Conservation (phyloP, 2,329 filamentous ascomycete species). For the Ascochyta fabae region DNA sequence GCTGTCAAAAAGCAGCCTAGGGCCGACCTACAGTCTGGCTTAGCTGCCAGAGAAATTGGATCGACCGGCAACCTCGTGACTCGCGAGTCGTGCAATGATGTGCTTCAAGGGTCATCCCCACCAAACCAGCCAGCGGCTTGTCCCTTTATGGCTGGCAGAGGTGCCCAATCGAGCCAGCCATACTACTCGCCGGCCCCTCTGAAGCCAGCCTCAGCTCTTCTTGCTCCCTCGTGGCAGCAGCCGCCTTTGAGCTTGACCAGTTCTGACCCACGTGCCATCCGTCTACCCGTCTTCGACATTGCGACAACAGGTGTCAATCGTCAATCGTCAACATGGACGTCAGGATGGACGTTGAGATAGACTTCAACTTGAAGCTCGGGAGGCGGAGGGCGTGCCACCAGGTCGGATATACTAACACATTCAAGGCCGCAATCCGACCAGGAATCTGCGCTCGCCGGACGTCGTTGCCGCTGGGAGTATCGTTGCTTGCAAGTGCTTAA, state of each 20-base stretch:
- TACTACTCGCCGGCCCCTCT: conserved; percentile 10
- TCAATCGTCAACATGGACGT: background rate
- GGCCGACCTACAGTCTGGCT: background rate
- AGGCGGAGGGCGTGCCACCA: conserved; percentile 14
- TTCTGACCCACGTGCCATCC: background rate
- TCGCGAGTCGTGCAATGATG: conserved; percentile 16
- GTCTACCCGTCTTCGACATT: background rate
- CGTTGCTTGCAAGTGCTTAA: conserved; percentile 27
- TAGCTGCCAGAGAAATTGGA: conserved; percentile 11
- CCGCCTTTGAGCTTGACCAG: background rate
- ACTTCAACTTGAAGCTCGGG: conserved; percentile 11
- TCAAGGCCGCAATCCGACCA: conserved; percentile 11
- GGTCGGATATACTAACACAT: conserved; percentile 15
- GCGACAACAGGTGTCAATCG: background rate
- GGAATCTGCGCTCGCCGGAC: conserved; percentile 4
- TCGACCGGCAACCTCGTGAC: conserved; percentile 16
- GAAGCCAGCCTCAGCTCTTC: conserved; percentile 9
- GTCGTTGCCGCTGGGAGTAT: conserved; percentile 17
- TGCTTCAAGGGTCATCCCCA: conserved; percentile 15
- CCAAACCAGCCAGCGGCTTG: background rate
- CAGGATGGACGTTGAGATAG: conserved; percentile 13
- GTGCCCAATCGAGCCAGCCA: conserved; percentile 2
- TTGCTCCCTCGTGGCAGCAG: conserved; percentile 7
- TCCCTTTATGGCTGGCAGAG: conserved; percentile 3
- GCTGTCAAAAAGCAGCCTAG: conserved; percentile 2